These are phyloP conservation scores for Termitomyces sp. DNA, from an alignment of 768 basidiomycete genomes.

Conservation along the genomic window DNA sequence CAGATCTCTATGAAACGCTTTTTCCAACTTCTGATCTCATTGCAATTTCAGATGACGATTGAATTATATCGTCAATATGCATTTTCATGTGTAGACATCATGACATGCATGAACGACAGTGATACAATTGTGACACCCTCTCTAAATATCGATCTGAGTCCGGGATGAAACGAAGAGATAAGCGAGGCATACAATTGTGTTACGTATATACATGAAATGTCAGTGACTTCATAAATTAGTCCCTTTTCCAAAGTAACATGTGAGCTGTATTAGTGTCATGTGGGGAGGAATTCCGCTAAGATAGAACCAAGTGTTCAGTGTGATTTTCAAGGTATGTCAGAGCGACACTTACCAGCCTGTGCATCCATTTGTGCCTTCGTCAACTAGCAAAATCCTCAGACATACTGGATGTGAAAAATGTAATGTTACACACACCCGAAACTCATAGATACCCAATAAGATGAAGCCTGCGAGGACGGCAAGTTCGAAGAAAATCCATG, in stretches of 20 bases:
- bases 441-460: slow-evolving; percentile 76
- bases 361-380: slow-evolving; percentile 58
- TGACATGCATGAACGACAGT: not conserved
- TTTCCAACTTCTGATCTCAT: not conserved
- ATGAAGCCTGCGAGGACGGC: slow-evolving; percentile 73
- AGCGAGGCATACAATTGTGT: not conserved
- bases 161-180: not conserved
- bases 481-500: slow-evolving; percentile 82
- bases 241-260: not conserved
- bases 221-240: not conserved
- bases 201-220: not conserved
- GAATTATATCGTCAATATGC: too few species aligned
- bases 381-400: slow-evolving; percentile 29
- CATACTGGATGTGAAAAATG: not conserved
- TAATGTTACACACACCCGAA: slow-evolving; percentile 51
- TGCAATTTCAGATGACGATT: not conserved
- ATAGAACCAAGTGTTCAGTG: slow-evolving; percentile 4
- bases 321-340: not conserved
- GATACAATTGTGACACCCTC: not conserved
- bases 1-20: slow-evolving; percentile 3
- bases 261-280: slow-evolving; percentile 29
- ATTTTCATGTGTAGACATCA: too few species aligned
- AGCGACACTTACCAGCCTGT: slow-evolving; percentile 60
- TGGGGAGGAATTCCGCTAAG: slow-evolving; percentile 61
- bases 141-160: too few species aligned